Evolutionary conservation across 208 protist species (phyloP), one percentile per base, ranked within the genome.

Genomic region (Trypanosoma theileri): DNA sequence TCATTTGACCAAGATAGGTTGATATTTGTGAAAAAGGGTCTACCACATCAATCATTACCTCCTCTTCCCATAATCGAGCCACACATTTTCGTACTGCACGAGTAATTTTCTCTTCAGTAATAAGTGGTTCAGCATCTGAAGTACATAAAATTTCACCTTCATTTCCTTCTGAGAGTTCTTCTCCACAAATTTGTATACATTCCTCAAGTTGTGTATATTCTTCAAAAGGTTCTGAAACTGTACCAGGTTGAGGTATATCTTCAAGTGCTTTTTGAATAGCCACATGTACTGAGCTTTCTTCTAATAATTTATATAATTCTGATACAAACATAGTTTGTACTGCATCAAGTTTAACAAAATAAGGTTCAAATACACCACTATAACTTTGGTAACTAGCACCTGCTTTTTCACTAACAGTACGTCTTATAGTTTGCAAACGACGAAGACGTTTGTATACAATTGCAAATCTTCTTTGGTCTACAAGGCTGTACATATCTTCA

Each of bases 291-390:
- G 85, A 79, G 58, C 84, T 86, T 73, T 84, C 74, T 48, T 81
- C 73, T 6, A 96, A 71, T 14, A 93, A 66, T 64, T 71, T 72
- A 56, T 82, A 86, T 8, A 94, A 64, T 48, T 88, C 82, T 41
- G 74, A 58, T 3, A 92, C 84, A 73, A 96, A 88, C 61, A 91
- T 80, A 8, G 70, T 70, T 13, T 88, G 69, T 17, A 93, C 82
- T 0, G 78, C 75, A 55, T 96, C 86, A 0, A 93, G 79, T 71
- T 96, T 96, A 7, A 85, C 76, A 79, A 96, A 96, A 76, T 93
- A 96, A 12, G 91, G 91, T 54, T 92, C 84, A 62, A 94, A 96
- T n/a, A 89, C 75, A 58, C 72, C 62, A 55, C 90, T 74, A 58
- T 84, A 93, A 54, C 66, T 84, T 17, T 69, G 72, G 61, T 88